A percentile compares a stretch with the other conserved stretches of the same genome.
These are phyloP conservation scores for Vachellia pachyceras DNA, from an alignment of 306 rosid species.

Conservation along the genomic window DNA sequence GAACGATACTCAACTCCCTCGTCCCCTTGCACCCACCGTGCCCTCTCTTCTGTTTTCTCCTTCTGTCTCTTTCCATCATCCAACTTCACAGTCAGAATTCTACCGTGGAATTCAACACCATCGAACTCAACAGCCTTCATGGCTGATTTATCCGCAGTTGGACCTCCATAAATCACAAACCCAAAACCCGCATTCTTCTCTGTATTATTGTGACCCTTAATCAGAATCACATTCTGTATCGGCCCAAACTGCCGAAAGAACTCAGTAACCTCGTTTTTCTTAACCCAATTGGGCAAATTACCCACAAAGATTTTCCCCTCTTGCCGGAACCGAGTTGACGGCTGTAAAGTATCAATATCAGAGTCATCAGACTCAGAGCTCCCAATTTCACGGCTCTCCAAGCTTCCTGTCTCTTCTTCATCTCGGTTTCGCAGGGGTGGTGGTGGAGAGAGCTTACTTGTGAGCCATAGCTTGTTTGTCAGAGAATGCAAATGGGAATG, in stretches of 20 bases:
- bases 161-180: constrained; percentile 67
- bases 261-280: constrained; percentile 70
- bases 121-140: constrained; percentile 89
- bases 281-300: constrained; percentile 81
- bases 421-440: neutral
- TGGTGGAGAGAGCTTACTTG: constrained; percentile 77
- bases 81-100: constrained; percentile 79
- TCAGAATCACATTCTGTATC: constrained; percentile 70
- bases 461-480: constrained; percentile 79
- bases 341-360: neutral
- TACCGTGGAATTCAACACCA: constrained; percentile 89
- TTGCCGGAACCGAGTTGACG: constrained; percentile 54
- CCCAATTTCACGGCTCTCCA: constrained; percentile 23
- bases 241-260: constrained; percentile 91
- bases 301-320: constrained; percentile 90
- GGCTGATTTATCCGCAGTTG: constrained; percentile 61
- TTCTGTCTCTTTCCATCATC: constrained; percentile 77
- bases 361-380: constrained; percentile 11
- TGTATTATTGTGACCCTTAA: constrained; percentile 61
- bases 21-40: constrained; percentile 65
- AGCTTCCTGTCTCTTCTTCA: neutral
- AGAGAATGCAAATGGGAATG: constrained; percentile 49
- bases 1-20: constrained; percentile 59
- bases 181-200: constrained; percentile 83
- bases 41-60: constrained; percentile 66